Percentiles rank a stretch among this genome's conserved stretches.
phyloP scores from a whole-genome alignment of 2,329 filamentous ascomycete species.

The Ophiocordyceps camponoti-saundersi region DNA sequence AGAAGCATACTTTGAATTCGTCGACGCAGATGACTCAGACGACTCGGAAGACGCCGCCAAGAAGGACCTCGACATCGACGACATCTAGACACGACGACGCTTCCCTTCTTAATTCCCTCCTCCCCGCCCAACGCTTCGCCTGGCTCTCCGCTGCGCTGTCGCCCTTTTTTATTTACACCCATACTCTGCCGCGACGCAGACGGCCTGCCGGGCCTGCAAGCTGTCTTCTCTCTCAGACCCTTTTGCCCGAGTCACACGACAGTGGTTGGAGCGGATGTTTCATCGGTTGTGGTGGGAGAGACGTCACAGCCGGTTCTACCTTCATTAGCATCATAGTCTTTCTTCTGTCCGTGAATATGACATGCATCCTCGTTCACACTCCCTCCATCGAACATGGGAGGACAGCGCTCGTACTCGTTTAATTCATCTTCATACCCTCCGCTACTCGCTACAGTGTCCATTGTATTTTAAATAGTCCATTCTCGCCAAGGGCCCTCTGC shows the following conservation, averaged over 20 bases:
- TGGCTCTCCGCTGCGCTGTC: not conserved
- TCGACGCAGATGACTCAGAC: conserved; percentile 60
- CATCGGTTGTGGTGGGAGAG: conserved; percentile 39
- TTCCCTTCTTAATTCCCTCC: conserved; percentile 2
- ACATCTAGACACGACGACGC: conserved; percentile 67
- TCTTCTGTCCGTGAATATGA: conserved; percentile 9
- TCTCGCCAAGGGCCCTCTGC: not conserved
- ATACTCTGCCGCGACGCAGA: not conserved
- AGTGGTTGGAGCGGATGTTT: conserved; percentile 22
- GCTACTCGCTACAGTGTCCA: not conserved
- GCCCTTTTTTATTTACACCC: not conserved
- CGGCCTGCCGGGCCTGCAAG: conserved; percentile 15
- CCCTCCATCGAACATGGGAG: not conserved
- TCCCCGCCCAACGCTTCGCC: not conserved
- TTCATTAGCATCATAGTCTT: conserved; percentile 6
- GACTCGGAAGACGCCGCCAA: conserved; percentile 37
- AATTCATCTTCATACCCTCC: not conserved
- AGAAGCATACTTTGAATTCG: conserved; percentile 96
- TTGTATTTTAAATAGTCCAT: not conserved
- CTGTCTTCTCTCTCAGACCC: conserved; percentile 51
- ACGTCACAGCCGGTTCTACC: conserved; percentile 32
- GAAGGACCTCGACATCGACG: conserved; percentile 87
- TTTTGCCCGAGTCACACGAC: conserved; percentile 23
- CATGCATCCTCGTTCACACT: conserved; percentile 5
- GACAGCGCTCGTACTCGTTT: not conserved